These are phyloP conservation scores for Alternaria solani DNA, from an alignment of 2,329 filamentous ascomycete genomes.

Conservation along the genomic window DNA sequence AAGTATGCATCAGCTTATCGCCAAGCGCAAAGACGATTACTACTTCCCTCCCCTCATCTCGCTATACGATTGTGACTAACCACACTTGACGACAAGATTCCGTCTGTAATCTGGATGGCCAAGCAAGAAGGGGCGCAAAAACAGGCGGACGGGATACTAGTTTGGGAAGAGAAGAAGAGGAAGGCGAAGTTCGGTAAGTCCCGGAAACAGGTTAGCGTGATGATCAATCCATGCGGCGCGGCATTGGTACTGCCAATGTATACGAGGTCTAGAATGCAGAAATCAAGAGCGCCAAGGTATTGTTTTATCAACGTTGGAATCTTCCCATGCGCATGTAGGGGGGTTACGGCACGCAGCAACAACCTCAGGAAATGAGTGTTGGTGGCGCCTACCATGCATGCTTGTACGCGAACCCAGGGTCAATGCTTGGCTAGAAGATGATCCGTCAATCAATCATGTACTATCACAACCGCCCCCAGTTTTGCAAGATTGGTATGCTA, in stretches of 20 bases:
- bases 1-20: too few species aligned
- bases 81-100: too few species aligned
- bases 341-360: neutral
- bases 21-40: too few species aligned
- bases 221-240: neutral
- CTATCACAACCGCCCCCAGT: neutral
- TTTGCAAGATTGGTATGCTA: neutral
- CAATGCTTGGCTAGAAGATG: neutral
- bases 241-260: neutral
- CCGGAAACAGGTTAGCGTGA: neutral
- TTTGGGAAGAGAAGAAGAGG: neutral
- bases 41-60: too few species aligned
- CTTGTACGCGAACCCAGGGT: neutral
- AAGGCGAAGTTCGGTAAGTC: neutral
- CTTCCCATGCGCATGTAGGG: neutral
- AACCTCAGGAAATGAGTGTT: neutral
- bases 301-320: neutral
- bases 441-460: slow-evolving; percentile 1
- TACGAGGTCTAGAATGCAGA: neutral
- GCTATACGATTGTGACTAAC: too few species aligned
- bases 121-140: neutral
- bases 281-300: neutral
- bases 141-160: too few species aligned
- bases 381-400: neutral
- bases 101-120: too few species aligned